phyloP scores from a whole-genome alignment of 2,329 filamentous ascomycete genomes.

The Fusarium sp. region DNA sequence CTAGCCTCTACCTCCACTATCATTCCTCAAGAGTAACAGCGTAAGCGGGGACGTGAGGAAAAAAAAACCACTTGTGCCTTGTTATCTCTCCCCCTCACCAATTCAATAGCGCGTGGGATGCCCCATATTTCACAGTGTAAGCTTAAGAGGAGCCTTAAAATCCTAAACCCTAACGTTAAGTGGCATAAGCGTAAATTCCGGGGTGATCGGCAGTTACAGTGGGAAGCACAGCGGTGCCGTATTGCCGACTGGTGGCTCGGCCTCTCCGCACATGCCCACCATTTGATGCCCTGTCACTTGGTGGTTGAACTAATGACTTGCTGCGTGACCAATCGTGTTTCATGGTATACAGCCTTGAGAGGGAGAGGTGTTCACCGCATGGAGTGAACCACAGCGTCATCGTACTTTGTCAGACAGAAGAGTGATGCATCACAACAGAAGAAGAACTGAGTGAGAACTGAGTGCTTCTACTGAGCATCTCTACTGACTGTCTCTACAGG shows the following conservation, averaged over 20 bases:
- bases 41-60: neutral
- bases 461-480: neutral
- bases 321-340: slow-evolving; percentile 4
- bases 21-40: neutral
- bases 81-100: neutral
- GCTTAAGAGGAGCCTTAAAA: slow-evolving; percentile 27
- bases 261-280: slow-evolving; percentile 35
- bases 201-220: slow-evolving; percentile 27
- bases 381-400: slow-evolving; percentile 15
- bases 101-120: neutral
- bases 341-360: neutral
- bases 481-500: no score
- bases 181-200: slow-evolving; percentile 25
- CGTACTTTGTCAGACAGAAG: neutral
- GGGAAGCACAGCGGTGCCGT: slow-evolving; percentile 25
- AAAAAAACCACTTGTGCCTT: neutral
- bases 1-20: neutral
- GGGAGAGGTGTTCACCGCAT: neutral
- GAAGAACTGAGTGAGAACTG: neutral
- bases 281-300: neutral
- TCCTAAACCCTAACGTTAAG: slow-evolving; percentile 24
- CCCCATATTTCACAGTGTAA: slow-evolving; percentile 27
- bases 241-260: slow-evolving; percentile 31
- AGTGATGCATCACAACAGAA: neutral
- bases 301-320: neutral